Conservation (phyloP, 805 yeast genomes). For the Saturnispora kantuleensis region DNA sequence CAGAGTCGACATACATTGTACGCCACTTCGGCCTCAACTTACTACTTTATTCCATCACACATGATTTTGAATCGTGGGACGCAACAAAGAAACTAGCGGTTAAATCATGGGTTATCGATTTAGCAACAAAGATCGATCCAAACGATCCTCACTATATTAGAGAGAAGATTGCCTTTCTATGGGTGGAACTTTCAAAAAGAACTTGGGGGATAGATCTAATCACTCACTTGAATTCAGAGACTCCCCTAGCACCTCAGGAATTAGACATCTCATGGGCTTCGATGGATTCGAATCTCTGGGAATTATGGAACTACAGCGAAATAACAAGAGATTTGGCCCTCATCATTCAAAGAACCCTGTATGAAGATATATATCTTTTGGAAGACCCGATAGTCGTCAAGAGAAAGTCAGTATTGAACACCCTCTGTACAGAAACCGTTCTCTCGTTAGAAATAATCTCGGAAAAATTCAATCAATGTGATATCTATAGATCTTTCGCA, state of each 20-base stretch:
- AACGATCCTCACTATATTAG: slow-evolving; percentile 81
- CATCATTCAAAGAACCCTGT: slow-evolving; percentile 71
- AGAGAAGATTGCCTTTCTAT: slow-evolving; percentile 79
- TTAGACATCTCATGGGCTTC: slow-evolving; percentile 65
- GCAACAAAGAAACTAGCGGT: slow-evolving; percentile 52
- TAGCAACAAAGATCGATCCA: slow-evolving; percentile 48
- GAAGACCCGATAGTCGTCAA: slow-evolving; percentile 88
- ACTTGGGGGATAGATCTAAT: slow-evolving; percentile 76
- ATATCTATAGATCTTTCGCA: slow-evolving; percentile 53
- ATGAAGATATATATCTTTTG: slow-evolving; percentile 84
- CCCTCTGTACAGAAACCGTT: slow-evolving; percentile 75
- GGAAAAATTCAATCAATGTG: slow-evolving; percentile 55
- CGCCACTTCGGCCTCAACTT: slow-evolving; percentile 86
- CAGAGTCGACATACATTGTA: slow-evolving; percentile 46
- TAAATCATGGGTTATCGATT: slow-evolving; percentile 76
- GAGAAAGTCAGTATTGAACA: slow-evolving; percentile 65
- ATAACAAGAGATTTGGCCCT: slow-evolving; percentile 68
- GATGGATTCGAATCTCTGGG: slow-evolving; percentile 72
- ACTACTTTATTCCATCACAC: slow-evolving; percentile 60
- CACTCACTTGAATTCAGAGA: background rate
- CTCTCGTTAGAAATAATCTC: slow-evolving; percentile 60
- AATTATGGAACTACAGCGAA: slow-evolving; percentile 59
- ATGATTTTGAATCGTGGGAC: slow-evolving; percentile 46
- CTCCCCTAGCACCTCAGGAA: slow-evolving; percentile 26
- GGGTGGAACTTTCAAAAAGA: slow-evolving; percentile 88